Conservation (phyloP, 2,329 filamentous ascomycete species). For the Diplodia corticola region DNA sequence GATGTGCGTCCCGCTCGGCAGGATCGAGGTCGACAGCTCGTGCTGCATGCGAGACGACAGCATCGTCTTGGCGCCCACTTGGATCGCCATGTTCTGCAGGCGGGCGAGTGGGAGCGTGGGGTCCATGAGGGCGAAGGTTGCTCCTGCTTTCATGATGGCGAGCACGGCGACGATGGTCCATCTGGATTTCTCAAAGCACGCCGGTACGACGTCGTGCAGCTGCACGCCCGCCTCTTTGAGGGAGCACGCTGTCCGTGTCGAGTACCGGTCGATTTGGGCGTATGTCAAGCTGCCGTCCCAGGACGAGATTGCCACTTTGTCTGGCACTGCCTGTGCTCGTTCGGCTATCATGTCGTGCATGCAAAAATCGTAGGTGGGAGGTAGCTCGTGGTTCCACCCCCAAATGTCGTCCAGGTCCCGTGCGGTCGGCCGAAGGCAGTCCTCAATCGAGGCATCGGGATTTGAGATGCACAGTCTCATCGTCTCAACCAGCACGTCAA, state of each 20-base stretch:
- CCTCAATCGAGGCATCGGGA: constrained; percentile 35
- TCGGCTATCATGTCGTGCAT: constrained; percentile 52
- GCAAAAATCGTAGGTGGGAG: constrained; percentile 46
- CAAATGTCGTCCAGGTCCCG: constrained; percentile 50
- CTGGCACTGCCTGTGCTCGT: constrained; percentile 37
- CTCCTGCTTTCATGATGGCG: constrained; percentile 26
- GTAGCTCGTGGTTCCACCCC: constrained; percentile 50
- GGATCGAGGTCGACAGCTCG: constrained; percentile 33
- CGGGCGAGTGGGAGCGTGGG: constrained; percentile 9
- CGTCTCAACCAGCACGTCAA: constrained; percentile 45
- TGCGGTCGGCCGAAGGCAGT: constrained; percentile 37
- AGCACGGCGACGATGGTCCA: constrained; percentile 26
- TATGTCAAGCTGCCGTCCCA: constrained; percentile 23
- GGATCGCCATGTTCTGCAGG: constrained; percentile 1
- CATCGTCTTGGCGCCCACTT: constrained; percentile 3
- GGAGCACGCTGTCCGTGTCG: constrained; percentile 25
- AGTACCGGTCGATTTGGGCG: constrained; percentile 18
- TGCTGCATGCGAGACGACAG: constrained; percentile 25
- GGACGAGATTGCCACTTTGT: constrained; percentile 35
- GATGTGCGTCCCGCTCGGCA: constrained; percentile 33
- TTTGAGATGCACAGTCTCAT: constrained; percentile 41
- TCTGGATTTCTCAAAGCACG: constrained; percentile 29
- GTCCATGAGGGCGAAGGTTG: constrained; percentile 15
- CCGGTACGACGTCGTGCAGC: constrained; percentile 26
- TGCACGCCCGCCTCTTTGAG: constrained; percentile 35